Evolutionary conservation across 768 basidiomycete species (phyloP), one percentile per base, ranked within the genome.

Genomic region (Mycena amicta): DNA sequence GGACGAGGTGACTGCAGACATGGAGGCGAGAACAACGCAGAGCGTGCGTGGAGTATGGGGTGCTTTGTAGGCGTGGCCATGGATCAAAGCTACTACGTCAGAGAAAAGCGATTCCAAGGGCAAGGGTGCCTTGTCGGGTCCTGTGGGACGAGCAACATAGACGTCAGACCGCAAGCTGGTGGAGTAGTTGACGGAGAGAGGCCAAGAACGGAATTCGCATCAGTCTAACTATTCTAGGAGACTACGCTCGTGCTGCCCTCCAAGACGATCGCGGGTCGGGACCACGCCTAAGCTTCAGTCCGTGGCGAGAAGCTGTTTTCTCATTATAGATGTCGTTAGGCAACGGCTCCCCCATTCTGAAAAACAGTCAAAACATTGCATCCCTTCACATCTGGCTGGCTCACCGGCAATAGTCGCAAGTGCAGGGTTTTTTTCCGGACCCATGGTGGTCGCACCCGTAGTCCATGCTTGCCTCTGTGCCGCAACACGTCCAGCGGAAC

Each of bases 391-490:
- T 30, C n/a, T 37, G 20, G 33, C 18, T 18, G 8, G 63, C 70
- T 20, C 25, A 74, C 74, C 66, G 68, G 73, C 75, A 77, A 54
- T 70, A 76, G 63, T 76, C 72, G 57, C 74, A 77, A 49, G 73
- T 72, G 52, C 75, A 77, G 2, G 71, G 72, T 22, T 58, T 68
- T 4, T 61, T 66, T 3, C 75, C 75, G 3, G 74, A 66, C 16
- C 75, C 75, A 65, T 77, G 75, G 64, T 76, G 75, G 59, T 77
- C 75, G 50, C 75, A 76, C 31, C 75, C 74, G 33, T 60, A 73
- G 8, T 68, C 53, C 71, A 75, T 72, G 3, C 56, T 71, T 1
- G 63, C 73, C 46, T 71, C 64, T 43, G 69, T 72, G 2, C 76
- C 75, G 64, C 75, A 77, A 56, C 75, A 76, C 5, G 75, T 74